A percentile compares a stretch with the other conserved stretches of the same genome.
Evolutionary conservation across 495 filamentous ascomycete species (phyloP).

Genomic region (Penicillium cosmopolitanum): DNA sequence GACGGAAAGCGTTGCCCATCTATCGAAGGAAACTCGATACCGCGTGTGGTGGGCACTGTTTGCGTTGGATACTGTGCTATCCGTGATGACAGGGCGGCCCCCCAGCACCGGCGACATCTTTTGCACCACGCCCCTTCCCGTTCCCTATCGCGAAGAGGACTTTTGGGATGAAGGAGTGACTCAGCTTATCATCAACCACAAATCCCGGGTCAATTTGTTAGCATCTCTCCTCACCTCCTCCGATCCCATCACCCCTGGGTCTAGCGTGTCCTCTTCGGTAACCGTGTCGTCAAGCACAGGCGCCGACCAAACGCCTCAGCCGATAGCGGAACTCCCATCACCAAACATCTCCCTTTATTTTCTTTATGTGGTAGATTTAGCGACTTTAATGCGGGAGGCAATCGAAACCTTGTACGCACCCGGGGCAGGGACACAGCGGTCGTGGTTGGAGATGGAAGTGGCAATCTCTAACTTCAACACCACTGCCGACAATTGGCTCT

Average conservation of each 20-base stretch:
- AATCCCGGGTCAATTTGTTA: conserved; percentile 28
- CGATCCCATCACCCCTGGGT: conserved; percentile 2
- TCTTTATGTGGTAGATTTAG: conserved; percentile 31
- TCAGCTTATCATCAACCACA: conserved; percentile 36
- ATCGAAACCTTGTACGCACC: conserved; percentile 31
- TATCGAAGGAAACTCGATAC: conserved; percentile 51
- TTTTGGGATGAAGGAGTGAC: conserved; percentile 34
- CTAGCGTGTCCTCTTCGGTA: conserved; percentile 5
- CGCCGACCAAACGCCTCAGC: conserved; percentile 5
- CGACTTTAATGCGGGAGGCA: conserved; percentile 25
- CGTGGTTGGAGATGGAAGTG: conserved; percentile 29
- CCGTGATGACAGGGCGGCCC: conserved; percentile 64
- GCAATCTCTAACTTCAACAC: conserved; percentile 24
- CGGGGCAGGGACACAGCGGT: conserved; percentile 15
- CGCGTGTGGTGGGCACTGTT: conserved; percentile 59
- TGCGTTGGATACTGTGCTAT: conserved; percentile 59
- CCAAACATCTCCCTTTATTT: conserved; percentile 29
- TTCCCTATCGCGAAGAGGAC: conserved; percentile 57
- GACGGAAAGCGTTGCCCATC: conserved; percentile 45
- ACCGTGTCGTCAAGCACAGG: background rate
- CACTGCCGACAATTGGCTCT: conserved; percentile 29
- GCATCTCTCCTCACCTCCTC: conserved; percentile 19
- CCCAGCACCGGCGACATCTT: conserved; percentile 53
- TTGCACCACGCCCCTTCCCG: conserved; percentile 57
- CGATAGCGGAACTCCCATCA: conserved; percentile 9